Evolutionary conservation across 805 yeast species (phyloP), one percentile per base, ranked within the genome.

Genomic region (Ogataea dorogensis): DNA sequence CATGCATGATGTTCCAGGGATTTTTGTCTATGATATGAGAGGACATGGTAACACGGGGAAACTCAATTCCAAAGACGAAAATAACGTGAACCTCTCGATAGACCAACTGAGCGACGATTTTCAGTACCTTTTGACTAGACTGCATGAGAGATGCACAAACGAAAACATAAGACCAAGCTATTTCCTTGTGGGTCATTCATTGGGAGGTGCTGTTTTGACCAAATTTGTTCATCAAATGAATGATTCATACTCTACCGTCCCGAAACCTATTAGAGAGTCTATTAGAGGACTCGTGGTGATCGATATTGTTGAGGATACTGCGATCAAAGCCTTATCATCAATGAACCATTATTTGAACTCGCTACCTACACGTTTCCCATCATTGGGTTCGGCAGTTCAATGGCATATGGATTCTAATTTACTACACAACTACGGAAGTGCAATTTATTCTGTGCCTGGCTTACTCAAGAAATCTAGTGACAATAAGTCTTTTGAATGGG

Each of bases 221-320:
- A 70, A 70, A 26, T 71, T 75, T 1, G 56, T 77, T 5, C 33
- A 54, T 8, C 44, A 51, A 14, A 38, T 38, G 34, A 33, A 42
- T 13, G 3, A 22, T 44, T 6, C 46, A 50, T n/a, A 13, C 36
- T 21, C 28, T 13, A 3, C 36, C 21, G 16, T 36, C 10, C 24
- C 30, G 5, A 21, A 15, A 2, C 24, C 20, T 56, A 13, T 53
- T 29, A 24, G 50, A 49, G 20, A 34, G 4, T 46, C 51, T 13
- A 54, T 85, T 2, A 68, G 73, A 22, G 98, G 98, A 0, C 60
- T 93, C 3, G 73, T 76, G 0, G 78, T 89, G 68, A 62, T 93
- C 12, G 99, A 93, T 59, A 93, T 93, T 2, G 96, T 93, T 1
- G 98, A 93, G 55, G 98, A 89, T 41, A 81, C 93, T 0, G 97